Evolutionary conservation across 768 basidiomycete species (phyloP), one percentile per base, ranked within the genome.

Genomic region (Collybia sp.): DNA sequence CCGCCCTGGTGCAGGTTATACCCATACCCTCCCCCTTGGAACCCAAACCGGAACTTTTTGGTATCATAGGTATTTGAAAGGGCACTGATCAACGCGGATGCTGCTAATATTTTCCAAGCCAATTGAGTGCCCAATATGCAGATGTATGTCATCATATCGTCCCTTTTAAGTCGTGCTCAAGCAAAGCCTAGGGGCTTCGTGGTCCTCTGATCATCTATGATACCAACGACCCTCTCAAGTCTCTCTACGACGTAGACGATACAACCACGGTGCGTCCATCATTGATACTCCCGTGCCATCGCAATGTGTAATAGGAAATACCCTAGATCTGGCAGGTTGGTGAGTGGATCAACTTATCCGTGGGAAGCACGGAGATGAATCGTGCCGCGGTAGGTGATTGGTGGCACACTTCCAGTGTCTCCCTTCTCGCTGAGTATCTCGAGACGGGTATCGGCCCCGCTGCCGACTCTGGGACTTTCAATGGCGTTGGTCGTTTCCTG

Each of bases 291-390:
- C n/a, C 25, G 8, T 36, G 8, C 3, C 8, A 8, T 17, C 17
- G 12, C 15, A 30, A 17, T 18, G 15, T 25, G 34, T 37, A 72
- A 74, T 69, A 34, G 55, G 42, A n/a, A 75, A 73, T 3, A 43
- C 76, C 20, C 66, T 76, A 35, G 68, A 65, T 1, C 57, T 76
- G 15, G 60, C 68, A 5, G 76, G 75, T 45, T 77, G 74, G 74
- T 77, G 53, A 45, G 60, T 40, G 42, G 43, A 36, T 12, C 33
- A 15, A n/a, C n/a, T n/a, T 37, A 37, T 37, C 17, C 8, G 8
- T 8, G 6, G 17, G 17, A 37, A 8, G 25, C 3, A 25, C 8
- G 8, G 8, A 25, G 25, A 25, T 25, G 25, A 25, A 25, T 25
- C 25, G 8, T 8, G 25, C 8, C 8, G 8, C 25, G 25, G 8